Evolutionary conservation across 768 basidiomycete genomes (phyloP).

Genomic region (Leccinum aurantiacum): DNA sequence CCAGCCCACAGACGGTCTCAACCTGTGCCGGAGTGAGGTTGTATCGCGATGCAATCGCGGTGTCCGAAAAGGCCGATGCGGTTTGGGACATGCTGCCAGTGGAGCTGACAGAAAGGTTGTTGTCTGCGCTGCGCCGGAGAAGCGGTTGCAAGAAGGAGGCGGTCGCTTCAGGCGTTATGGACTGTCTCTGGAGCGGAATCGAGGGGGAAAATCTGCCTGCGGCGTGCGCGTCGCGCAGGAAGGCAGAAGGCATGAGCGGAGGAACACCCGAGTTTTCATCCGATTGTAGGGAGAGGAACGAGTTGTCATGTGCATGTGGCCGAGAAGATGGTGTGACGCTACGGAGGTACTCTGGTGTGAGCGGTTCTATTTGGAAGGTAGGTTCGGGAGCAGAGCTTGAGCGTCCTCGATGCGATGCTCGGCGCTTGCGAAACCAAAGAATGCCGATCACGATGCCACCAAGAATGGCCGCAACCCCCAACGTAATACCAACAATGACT

Average conservation of each 20-base stretch:
- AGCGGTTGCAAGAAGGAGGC: slow-evolving; percentile 5
- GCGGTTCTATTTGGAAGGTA: slow-evolving; percentile 4
- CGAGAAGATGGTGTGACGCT: not conserved
- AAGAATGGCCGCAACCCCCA: slow-evolving; percentile 12
- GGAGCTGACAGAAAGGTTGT: not conserved
- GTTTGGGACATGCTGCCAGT: too few species aligned
- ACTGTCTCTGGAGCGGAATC: not conserved
- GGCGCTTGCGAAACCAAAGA: slow-evolving; percentile 11
- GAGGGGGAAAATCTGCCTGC: not conserved
- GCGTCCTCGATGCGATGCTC: not conserved
- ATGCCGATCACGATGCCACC: slow-evolving; percentile 2
- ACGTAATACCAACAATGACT: slow-evolving; percentile 5
- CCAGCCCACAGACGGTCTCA: slow-evolving; percentile 14
- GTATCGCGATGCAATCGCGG: not conserved
- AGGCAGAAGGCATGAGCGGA: slow-evolving; percentile 6
- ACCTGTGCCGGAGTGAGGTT: slow-evolving; percentile 15
- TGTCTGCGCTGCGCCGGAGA: not conserved
- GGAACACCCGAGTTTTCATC: not conserved
- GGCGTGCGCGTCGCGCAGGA: slow-evolving; percentile 14
- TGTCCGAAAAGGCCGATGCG: not conserved
- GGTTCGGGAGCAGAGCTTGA: not conserved
- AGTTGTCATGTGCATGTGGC: not conserved
- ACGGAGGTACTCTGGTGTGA: not conserved
- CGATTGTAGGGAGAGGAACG: not conserved
- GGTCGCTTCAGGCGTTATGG: not conserved